Conservation (phyloP, 2,329 filamentous ascomycete genomes). For the Fusarium agapanthi region DNA sequence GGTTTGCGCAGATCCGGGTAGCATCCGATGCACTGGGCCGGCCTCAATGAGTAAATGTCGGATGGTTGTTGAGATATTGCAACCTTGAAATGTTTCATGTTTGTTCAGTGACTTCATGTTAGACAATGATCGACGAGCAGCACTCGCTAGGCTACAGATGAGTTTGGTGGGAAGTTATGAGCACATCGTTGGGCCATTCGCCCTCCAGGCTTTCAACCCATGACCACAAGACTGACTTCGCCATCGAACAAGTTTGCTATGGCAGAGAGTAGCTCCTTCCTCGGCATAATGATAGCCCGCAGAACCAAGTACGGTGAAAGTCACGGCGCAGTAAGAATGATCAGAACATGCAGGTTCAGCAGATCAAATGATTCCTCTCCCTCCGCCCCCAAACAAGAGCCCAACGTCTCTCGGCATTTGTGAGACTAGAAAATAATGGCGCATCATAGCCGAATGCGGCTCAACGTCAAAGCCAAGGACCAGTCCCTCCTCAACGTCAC, state of each 20-base stretch:
- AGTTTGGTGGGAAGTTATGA: background rate
- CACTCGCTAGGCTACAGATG: background rate
- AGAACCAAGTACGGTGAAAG: background rate
- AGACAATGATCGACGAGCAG: background rate
- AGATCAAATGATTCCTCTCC: background rate
- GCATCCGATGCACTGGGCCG: slow-evolving; percentile 20
- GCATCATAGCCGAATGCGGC: slow-evolving; percentile 2
- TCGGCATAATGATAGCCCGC: background rate
- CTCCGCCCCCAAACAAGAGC: background rate
- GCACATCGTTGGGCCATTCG: background rate
- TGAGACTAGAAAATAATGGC: background rate
- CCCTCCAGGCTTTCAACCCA: background rate
- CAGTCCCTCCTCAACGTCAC: background rate
- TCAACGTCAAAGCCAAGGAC: background rate
- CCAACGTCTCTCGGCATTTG: background rate
- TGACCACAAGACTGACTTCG: background rate
- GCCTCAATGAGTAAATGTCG: background rate
- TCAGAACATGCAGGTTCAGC: background rate
- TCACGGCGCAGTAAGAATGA: background rate
- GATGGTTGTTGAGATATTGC: background rate
- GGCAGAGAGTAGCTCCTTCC: too few species aligned
- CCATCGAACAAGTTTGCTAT: background rate
- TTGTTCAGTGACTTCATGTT: background rate
- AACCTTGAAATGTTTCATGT: slow-evolving; percentile 1
- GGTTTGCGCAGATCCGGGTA: slow-evolving; percentile 9